phyloP scores from a whole-genome alignment of 108 stramenopile species.

The Nitzschia sp. region DNA sequence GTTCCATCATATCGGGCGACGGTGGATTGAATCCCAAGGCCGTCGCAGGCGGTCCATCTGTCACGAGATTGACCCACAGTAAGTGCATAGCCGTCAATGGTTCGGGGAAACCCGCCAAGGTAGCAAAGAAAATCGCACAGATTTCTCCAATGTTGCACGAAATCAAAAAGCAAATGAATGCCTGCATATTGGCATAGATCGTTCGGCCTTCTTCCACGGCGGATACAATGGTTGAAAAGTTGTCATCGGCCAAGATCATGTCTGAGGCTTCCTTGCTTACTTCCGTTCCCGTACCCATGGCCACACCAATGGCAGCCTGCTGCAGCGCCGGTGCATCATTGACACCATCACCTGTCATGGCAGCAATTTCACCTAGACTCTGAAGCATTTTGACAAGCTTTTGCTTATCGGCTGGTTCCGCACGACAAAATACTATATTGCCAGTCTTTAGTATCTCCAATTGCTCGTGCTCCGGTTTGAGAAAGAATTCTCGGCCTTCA shows the following conservation, averaged over 20 bases:
- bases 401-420: conserved; percentile 98
- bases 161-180: conserved; percentile 98
- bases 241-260: conserved; percentile 97
- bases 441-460: conserved; percentile 63
- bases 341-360: conserved; percentile 98
- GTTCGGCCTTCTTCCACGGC: conserved; percentile 97
- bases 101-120: conserved; percentile 92
- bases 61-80: conserved; percentile 98
- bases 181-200: conserved; percentile 98
- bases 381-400: conserved; percentile 94
- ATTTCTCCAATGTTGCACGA: conserved; percentile 98
- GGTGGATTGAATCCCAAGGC: conserved; percentile 98
- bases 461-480: conserved; percentile 68
- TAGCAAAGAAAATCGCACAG: conserved; percentile 91
- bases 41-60: conserved; percentile 98
- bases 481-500: conserved; percentile 88
- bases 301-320: conserved; percentile 91
- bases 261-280: conserved; percentile 91
- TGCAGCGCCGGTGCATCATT: conserved; percentile 99
- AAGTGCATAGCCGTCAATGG: conserved; percentile 98
- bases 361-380: conserved; percentile 88
- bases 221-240: conserved; percentile 96
- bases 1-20: conserved; percentile 87
- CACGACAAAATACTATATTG: conserved; percentile 96
- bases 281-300: conserved; percentile 94